phyloP scores from a whole-genome alignment of 2,329 filamentous ascomycete genomes.

The Pseudogymnoascus sp. region DNA sequence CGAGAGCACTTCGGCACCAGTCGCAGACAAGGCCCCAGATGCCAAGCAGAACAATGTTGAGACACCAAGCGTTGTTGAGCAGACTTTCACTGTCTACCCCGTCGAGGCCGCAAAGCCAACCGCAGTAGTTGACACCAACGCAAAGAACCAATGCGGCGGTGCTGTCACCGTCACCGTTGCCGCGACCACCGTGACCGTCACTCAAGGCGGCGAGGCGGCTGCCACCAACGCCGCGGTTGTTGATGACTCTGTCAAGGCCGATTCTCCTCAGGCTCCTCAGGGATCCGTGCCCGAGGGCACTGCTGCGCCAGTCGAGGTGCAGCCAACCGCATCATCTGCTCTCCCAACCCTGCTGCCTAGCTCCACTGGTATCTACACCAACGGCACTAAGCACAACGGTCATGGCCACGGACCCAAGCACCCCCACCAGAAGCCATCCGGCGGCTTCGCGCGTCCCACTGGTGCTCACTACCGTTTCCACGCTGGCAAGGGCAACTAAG shows the following conservation, averaged over 20 bases:
- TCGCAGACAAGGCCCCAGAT: background rate
- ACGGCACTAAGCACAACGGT: background rate
- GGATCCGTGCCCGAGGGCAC: background rate
- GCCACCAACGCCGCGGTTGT: background rate
- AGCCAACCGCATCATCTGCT: background rate
- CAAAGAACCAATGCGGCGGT: background rate
- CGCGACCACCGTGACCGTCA: background rate
- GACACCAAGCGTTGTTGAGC: background rate
- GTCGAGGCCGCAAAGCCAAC: background rate
- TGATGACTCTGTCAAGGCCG: background rate
- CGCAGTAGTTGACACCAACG: background rate
- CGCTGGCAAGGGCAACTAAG: background rate
- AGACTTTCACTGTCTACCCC: background rate
- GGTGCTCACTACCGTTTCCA: background rate
- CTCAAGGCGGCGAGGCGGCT: background rate
- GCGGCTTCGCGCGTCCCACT: background rate
- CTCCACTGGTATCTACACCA: constrained; percentile 4
- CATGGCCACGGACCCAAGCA: background rate
- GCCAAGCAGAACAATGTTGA: background rate
- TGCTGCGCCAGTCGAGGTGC: background rate
- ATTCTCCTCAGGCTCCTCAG: background rate
- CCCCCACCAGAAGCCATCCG: background rate
- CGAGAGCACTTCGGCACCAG: background rate
- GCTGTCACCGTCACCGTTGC: background rate
- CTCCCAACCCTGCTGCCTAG: background rate